Evolutionary conservation across 495 filamentous ascomycete species (phyloP), one percentile per base, ranked within the genome.

Genomic region (Trichodelitschia bisporula): DNA sequence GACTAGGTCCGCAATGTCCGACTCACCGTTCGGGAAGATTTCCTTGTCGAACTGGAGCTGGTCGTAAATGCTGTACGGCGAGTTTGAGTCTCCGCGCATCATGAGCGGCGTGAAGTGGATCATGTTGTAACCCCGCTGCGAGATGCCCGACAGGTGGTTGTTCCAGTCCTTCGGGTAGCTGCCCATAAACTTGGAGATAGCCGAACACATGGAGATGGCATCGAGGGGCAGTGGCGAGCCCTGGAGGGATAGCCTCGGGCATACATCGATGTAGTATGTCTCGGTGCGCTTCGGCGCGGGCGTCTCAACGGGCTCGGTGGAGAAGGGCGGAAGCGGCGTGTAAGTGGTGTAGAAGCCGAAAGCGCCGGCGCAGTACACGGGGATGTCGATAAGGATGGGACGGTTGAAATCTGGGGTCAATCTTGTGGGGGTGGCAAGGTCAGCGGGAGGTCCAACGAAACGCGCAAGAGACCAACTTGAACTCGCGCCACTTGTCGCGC

Each of bases 111-210:
- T 92, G 45, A 95, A 99, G 50, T 99, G 89, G 32, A 99, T 66
- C 79, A 95, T 91, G 50, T 99, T 99, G 55, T 99, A 99, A 4
- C 80, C 79, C 20, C 86, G 63, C 29, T 74, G 66, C 36, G 72
- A 68, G 39, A 95, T 86, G 24, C 86, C 86, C 36, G 64, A 57
- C 31, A 95, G 60, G 45, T 95, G 82, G 11, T 64, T 69, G 34
- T 93, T 69, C 83, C 83, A 99, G 36, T 82, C 72, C 1, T 58
- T 55, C 1, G 86, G 83, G 42, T 77, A 86, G 42, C 70, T 68
- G 21, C 89, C 89, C 75, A 99, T 84, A 58, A 91, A 92, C 51
- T 95, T 99, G 33, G 82, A 92, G 34, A 95, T 73, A 20, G 84
- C 58, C n/a, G 89, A 93, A 51, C 84, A 89, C 26, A 91, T 66